phyloP scores from a whole-genome alignment of 495 filamentous ascomycete genomes.

The Elasticomyces elasticus region DNA sequence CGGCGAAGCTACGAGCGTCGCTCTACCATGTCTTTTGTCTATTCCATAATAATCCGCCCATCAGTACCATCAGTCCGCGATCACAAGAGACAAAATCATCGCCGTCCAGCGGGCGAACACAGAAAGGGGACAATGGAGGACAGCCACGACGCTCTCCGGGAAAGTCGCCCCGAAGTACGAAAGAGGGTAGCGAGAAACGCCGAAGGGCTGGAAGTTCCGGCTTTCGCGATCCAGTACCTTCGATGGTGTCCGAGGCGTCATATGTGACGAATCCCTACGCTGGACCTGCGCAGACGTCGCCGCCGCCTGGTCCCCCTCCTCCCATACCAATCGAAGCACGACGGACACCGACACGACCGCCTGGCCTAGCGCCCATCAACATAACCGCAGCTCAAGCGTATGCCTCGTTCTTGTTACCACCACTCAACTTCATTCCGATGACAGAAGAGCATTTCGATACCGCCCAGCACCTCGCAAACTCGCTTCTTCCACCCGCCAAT shows the following conservation, averaged over 20 bases:
- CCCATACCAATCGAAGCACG: constrained; percentile 36
- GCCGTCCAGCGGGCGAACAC: constrained; percentile 9
- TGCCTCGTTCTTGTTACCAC: constrained; percentile 62
- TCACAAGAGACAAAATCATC: constrained; percentile 11
- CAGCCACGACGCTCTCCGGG: constrained; percentile 8
- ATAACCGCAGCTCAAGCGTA: constrained; percentile 15
- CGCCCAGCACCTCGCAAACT: constrained; percentile 62
- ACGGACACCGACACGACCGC: constrained; percentile 20
- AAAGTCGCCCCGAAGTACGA: constrained; percentile 5
- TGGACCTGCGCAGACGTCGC: constrained; percentile 20
- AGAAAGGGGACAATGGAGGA: constrained; percentile 6
- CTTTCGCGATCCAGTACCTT: constrained; percentile 34
- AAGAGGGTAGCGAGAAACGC: constrained; percentile 16
- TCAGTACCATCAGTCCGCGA: constrained; percentile 39
- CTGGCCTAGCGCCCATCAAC: constrained; percentile 27
- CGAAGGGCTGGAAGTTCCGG: constrained; percentile 24
- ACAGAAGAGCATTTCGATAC: constrained; percentile 74
- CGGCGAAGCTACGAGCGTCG: constrained; percentile 81
- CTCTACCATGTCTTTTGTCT: constrained; percentile 96
- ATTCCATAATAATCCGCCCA: constrained; percentile 71
- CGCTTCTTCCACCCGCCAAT: constrained; percentile 72
- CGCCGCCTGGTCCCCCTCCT: constrained; percentile 25
- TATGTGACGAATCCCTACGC: constrained; percentile 37
- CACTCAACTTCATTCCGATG: constrained; percentile 70
- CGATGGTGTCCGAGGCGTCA: constrained; percentile 34